phyloP scores from a whole-genome alignment of 2,329 filamentous ascomycete species.

The Aspergillus chevalieri region DNA sequence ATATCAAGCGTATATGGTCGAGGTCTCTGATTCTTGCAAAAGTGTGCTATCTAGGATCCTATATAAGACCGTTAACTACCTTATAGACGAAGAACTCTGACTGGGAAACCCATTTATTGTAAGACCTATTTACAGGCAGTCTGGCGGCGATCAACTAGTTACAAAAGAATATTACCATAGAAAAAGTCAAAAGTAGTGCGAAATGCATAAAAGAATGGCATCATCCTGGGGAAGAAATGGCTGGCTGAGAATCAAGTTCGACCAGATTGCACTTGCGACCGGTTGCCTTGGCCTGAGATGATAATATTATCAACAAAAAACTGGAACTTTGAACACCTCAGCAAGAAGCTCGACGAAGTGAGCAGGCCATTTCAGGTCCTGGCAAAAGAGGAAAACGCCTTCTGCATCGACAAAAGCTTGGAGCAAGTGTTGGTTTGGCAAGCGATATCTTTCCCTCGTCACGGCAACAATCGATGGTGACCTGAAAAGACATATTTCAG shows the following conservation, averaged over 20 bases:
- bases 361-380: not conserved
- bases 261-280: not conserved
- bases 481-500: too few relatives aligned
- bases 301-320: not conserved
- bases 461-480: too few relatives aligned
- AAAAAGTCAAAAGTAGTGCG: not conserved
- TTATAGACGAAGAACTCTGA: not conserved
- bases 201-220: not conserved
- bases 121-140: not conserved
- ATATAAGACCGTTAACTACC: too few relatives aligned
- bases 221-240: not conserved
- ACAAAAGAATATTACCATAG: not conserved
- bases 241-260: not conserved
- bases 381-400: not conserved
- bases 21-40: too few relatives aligned
- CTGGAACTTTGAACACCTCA: not conserved
- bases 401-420: not conserved
- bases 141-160: not conserved
- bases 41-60: too few relatives aligned
- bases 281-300: not conserved
- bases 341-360: not conserved
- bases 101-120: not conserved
- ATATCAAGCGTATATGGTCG: too few relatives aligned
- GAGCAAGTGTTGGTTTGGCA: too few relatives aligned
- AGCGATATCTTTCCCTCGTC: too few relatives aligned